Evolutionary conservation across 805 yeast species (phyloP).

Genomic region (Cyberlindnera bimundalis): DNA sequence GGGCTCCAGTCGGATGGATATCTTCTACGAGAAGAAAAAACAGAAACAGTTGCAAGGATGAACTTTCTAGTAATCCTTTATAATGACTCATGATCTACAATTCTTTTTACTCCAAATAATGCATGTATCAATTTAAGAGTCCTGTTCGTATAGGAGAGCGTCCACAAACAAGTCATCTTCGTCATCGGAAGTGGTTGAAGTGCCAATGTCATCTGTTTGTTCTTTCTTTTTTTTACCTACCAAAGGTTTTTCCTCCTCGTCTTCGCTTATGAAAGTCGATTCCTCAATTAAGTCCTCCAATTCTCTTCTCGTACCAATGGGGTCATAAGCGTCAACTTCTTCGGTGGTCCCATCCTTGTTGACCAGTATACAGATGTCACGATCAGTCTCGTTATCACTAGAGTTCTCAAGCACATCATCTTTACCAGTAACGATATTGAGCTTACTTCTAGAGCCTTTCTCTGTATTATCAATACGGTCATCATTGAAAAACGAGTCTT

Average conservation of each 20-base stretch:
- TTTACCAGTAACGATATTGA: slow-evolving; percentile 9
- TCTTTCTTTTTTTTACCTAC: too few relatives aligned
- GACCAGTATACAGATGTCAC: slow-evolving; percentile 2
- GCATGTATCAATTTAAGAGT: too few relatives aligned
- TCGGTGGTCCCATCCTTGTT: slow-evolving; percentile 4
- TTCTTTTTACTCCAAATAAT: too few relatives aligned
- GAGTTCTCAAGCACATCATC: background rate
- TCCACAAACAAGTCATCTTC: slow-evolving; percentile 11
- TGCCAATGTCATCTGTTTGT: too few relatives aligned
- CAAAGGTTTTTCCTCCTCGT: background rate
- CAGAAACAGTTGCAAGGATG: slow-evolving; percentile 21
- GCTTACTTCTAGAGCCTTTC: slow-evolving; percentile 5
- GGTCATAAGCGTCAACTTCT: background rate
- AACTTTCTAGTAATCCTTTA: too few relatives aligned
- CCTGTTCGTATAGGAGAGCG: too few relatives aligned
- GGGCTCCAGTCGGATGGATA: slow-evolving; percentile 72
- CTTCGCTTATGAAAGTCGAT: background rate
- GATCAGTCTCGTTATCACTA: background rate
- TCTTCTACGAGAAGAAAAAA: slow-evolving; percentile 55
- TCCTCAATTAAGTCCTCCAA: background rate
- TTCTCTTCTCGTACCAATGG: background rate
- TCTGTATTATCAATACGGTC: background rate
- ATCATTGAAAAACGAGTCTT: slow-evolving; percentile 6
- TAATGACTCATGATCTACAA: too few relatives aligned
- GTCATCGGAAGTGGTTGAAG: background rate